These are phyloP conservation scores for Myotisia sp. DNA, from an alignment of 2,329 filamentous ascomycete species.

Conservation along the genomic window DNA sequence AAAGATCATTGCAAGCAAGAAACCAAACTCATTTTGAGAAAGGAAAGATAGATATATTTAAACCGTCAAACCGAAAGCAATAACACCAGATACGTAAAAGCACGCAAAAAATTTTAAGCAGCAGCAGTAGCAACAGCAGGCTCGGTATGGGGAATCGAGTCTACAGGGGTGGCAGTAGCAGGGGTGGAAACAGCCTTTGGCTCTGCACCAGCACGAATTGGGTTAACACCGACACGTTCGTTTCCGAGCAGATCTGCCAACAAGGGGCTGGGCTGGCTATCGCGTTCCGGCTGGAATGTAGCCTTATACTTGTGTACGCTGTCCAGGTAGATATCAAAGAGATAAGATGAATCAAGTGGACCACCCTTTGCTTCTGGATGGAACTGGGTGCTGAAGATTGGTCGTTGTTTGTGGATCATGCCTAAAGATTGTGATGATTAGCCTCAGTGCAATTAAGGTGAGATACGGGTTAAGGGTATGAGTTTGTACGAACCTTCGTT, in stretches of 20 bases:
- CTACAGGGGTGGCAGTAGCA: slow-evolving; percentile 12
- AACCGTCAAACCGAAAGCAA: too few species aligned
- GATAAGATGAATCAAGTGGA: slow-evolving; percentile 84
- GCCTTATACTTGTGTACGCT: slow-evolving; percentile 83
- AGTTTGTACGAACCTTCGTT: slow-evolving; percentile 57
- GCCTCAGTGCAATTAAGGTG: background rate
- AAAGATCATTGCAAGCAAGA: background rate
- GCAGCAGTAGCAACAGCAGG: slow-evolving; percentile 19
- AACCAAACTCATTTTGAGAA: too few species aligned
- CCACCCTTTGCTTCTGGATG: slow-evolving; percentile 97
- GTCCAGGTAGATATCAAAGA: slow-evolving; percentile 93
- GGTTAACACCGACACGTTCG: slow-evolving; percentile 83
- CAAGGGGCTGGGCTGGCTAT: slow-evolving; percentile 74
- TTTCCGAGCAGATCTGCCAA: slow-evolving; percentile 83
- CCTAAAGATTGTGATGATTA: slow-evolving; percentile 26
- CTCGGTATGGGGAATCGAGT: background rate
- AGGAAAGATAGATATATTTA: too few species aligned
- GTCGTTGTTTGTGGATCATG: slow-evolving; percentile 88
- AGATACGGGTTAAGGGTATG: too few species aligned
- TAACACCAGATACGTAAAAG: too few species aligned
- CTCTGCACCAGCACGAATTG: slow-evolving; percentile 43
- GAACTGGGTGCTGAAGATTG: slow-evolving; percentile 98
- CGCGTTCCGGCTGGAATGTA: slow-evolving; percentile 56
- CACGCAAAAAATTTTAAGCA: slow-evolving; percentile 7
- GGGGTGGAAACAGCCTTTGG: slow-evolving; percentile 15